Base-by-base conservation (phyloP, 257 asterid genomes). In the Nyctanthes arbortristis region DNA sequence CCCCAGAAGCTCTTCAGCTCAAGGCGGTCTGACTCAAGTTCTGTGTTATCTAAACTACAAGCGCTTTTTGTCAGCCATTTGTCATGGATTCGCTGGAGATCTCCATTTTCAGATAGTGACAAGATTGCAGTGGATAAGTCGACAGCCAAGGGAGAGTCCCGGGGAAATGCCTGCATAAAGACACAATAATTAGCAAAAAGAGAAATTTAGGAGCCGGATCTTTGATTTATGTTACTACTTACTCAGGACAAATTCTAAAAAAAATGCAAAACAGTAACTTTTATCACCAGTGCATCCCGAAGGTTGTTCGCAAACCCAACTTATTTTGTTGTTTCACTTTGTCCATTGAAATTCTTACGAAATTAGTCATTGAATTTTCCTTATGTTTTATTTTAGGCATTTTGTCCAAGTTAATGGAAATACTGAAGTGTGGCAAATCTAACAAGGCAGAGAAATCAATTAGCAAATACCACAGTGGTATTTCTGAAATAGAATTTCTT, bases 41-140 rank as follows among this genome's bases (percentile, higher is more conserved):
- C 86, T 3, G 78, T 69, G 57, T 85, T 84, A 22, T 78, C 87
- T 11, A 81, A 66, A 61, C 84, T 70, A 75, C 97, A 92, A 1
- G 77, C 63, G 40, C 82, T 70, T 29, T 76, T 77, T 9, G 92
- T 86, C 67, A 94, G 72, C 99, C 99, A 94, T 74, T 94, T 94
- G 86, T 94, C 97, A 73, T 89, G 96, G 66, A 94, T 91, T 36
- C 96, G 73, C 68, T 94, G 97, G 77, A 94, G 96, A 29, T 94
- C 99, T 58, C 99, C 99, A 18, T 86, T 89, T 75, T 91, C 99
- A 7, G 97, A 89, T n/a, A 94, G 87, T 2, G 89, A 71, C 32
- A 94, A 62, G 61, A 86, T 86, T 1, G 92, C 88, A 16, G 92
- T 86, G 7, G 92, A 86, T 40, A 86, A 68, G 81, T 86, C 92